Conservation (phyloP, 768 basidiomycete genomes). For the Hygrophorus pudorinus region DNA sequence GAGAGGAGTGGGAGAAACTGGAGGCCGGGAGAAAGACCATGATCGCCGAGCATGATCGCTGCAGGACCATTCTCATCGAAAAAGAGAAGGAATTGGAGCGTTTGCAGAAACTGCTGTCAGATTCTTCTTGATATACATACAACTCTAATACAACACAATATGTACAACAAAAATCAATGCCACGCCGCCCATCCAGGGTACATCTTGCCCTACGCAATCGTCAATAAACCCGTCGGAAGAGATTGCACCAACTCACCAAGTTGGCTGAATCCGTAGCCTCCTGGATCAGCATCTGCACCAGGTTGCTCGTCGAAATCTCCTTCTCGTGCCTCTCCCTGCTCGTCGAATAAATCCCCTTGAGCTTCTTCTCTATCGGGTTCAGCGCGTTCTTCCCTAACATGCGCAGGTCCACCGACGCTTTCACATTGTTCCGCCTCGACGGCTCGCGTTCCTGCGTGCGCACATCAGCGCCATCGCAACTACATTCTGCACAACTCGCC, state of each 20-base stretch:
- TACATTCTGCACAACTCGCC: too few relatives aligned
- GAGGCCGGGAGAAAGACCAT: conserved; percentile 68
- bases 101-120: conserved; percentile 46
- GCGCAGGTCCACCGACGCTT: conserved; percentile 44
- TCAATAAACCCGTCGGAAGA: conserved; percentile 3
- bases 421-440: conserved; percentile 33
- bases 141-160: neutral
- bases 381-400: conserved; percentile 69
- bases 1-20: conserved; percentile 71
- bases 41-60: conserved; percentile 66
- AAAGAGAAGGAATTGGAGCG: conserved; percentile 75
- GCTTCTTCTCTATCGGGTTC: conserved; percentile 73
- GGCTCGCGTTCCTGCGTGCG: conserved; percentile 33
- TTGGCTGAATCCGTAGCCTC: conserved; percentile 72
- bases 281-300: conserved; percentile 87
- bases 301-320: conserved; percentile 65
- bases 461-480: too few relatives aligned
- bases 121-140: neutral
- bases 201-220: conserved; percentile 63
- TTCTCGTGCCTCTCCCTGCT: conserved; percentile 43
- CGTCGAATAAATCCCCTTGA: conserved; percentile 59
- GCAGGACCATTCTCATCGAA: conserved; percentile 57
- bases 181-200: conserved; percentile 88
- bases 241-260: conserved; percentile 29
- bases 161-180: conserved; percentile 31